Evolutionary conservation across 2,329 filamentous ascomycete species (phyloP), one percentile per base, ranked within the genome.

Genomic region (Ilyonectria robusta): DNA sequence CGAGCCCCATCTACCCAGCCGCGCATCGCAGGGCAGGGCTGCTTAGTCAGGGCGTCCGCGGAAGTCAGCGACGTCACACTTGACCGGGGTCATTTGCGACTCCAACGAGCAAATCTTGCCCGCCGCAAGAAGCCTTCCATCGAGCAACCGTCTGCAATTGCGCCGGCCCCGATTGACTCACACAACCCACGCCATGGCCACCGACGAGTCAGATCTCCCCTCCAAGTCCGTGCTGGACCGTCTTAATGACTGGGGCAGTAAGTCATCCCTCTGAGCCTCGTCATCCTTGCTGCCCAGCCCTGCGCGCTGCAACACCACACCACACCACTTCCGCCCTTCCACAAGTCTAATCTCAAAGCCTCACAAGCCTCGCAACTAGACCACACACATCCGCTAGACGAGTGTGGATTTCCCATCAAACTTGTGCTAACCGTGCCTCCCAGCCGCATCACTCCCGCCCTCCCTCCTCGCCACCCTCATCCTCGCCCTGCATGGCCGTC

Each of bases 401-500:
- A 17, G 9, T 31, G 7, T 31, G 15, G 6, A 10, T 15, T 11
- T 33, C 33, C 3, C 47, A 21, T 29, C 26, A 13, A 8, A 11
- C 17, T 33, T 21, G 31, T n/a, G 19, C 44, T 21, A 51, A 15
- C 15, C 46, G 17, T 50, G n/a, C 15, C 50, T 53, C 48, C 19
- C 71, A 90, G 88, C 84, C 60, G 86, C 84, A 50, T 84, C 87
- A 55, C 78, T 90, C 40, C 85, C 88, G 1, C 83, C 87, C 13
- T 85, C 87, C 64, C 83, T 85, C 50, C 83, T 90, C 23, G 87
- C 86, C 46, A 88, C 87, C 51, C 83, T 90, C 46, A 82, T 89
- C 65, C 84, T 86, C 11, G 83, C 87, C 40, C 84, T 89, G 17
- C 88, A 90, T 81, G 82, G 81, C 50, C 86, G 86, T 2, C 88